Base-by-base conservation (phyloP, 2,329 filamentous ascomycete species). In the Verticillium nonalfalfae region DNA sequence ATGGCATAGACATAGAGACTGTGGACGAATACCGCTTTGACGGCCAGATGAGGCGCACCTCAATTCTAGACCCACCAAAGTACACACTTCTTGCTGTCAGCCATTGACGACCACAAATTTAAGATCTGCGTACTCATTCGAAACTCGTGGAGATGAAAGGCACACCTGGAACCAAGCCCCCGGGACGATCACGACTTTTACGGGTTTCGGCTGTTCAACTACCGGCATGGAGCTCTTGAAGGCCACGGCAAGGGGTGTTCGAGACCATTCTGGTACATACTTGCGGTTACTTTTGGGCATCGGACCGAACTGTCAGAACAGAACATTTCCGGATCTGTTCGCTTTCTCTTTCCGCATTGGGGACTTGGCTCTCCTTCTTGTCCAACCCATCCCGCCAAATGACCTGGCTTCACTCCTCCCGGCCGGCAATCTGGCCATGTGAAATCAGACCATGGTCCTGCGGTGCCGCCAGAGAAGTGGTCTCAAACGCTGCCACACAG, bases 401-500 rank as follows among this genome's bases (percentile, higher is more conserved):
- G 39, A 58, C 26, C 7, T 10, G n/a, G 11, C 38, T 40, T 50
- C 7, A 18, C 21, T 35, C 15, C 11, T 9, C 14, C 57, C 57
- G 57, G 57, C 57, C 40, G 57, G 39, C 39, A 58, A 50, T 5
- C 13, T 52, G 45, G 18, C 18, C 18, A 13, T 18, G 10, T 10
- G 18, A 11, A 61, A 62, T 69, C 68, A 68, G 45, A 11, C 45
- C 45, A 26, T 52, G 7, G 18, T 52, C 18, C 45, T 52, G 45
- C 45, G 45, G 45, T 26, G 18, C 45, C 15, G 45, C 45, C 39
- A 10, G 9, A 18, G n/a, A 9, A 21, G 10, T 52, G 45, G 45
- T 11, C 18, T 26, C 13, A 67, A 68, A 18, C 68, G 67, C 57
- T 72, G 73, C 31, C 71, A 74, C 2, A 73, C 66, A 18, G 69